phyloP scores from a whole-genome alignment of 2,329 filamentous ascomycete genomes.

The Westerdykella aurantiaca region DNA sequence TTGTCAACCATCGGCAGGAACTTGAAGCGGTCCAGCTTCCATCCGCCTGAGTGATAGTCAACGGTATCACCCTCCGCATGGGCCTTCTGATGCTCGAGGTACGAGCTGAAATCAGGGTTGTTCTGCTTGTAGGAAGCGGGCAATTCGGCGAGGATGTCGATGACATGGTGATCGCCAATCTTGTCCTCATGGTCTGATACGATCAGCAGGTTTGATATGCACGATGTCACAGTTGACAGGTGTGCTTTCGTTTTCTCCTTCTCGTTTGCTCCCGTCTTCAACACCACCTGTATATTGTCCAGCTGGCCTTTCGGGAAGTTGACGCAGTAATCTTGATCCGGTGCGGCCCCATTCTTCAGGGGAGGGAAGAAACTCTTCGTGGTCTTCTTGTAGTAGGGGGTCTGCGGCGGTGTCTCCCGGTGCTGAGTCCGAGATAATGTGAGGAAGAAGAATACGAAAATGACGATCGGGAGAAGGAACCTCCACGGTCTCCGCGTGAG shows the following conservation, averaged over 20 bases:
- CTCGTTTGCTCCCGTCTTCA: slow-evolving; percentile 49
- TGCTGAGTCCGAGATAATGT: slow-evolving; percentile 21
- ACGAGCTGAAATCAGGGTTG: slow-evolving; percentile 49
- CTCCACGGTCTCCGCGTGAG: slow-evolving; percentile 26
- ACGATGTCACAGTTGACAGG: slow-evolving; percentile 50
- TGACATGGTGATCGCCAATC: slow-evolving; percentile 47
- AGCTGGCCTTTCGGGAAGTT: slow-evolving; percentile 39
- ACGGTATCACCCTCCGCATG: slow-evolving; percentile 33
- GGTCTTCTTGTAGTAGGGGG: slow-evolving; percentile 20
- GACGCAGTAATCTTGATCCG: slow-evolving; percentile 36
- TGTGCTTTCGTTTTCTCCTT: slow-evolving; percentile 42
- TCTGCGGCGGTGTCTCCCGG: slow-evolving; percentile 9
- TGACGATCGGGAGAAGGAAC: slow-evolving; percentile 29
- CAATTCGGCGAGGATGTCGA: slow-evolving; percentile 45
- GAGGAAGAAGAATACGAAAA: slow-evolving; percentile 27
- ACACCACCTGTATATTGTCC: slow-evolving; percentile 42
- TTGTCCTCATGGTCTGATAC: slow-evolving; percentile 56
- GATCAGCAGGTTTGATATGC: slow-evolving; percentile 51
- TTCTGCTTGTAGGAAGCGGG: slow-evolving; percentile 40
- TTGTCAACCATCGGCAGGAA: slow-evolving; percentile 53
- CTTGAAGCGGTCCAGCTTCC: slow-evolving; percentile 55
- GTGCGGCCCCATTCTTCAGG: slow-evolving; percentile 13
- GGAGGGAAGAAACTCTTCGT: slow-evolving; percentile 36
- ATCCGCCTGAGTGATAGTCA: slow-evolving; percentile 48
- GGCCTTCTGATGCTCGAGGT: slow-evolving; percentile 42